These are phyloP conservation scores for Floccularia luteovirens DNA, from an alignment of 768 basidiomycete species.

Conservation along the genomic window DNA sequence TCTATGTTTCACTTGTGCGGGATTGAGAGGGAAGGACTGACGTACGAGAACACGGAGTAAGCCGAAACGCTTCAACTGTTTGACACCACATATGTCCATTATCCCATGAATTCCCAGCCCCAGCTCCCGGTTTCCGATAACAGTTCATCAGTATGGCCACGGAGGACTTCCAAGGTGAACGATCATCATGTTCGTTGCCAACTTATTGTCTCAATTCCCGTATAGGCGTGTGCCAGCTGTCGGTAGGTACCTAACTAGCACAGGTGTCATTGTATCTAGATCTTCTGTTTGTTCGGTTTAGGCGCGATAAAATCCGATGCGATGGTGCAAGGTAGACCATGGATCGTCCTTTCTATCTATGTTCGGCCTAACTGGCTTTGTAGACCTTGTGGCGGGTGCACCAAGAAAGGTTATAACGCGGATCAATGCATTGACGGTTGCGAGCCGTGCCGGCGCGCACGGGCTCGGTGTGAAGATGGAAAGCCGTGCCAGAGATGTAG, in stretches of 20 bases:
- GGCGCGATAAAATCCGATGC: slow-evolving; percentile 58
- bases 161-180: slow-evolving; percentile 44
- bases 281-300: slow-evolving; percentile 18
- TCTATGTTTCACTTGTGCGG: too few species aligned
- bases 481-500: slow-evolving; percentile 47
- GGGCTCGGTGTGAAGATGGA: slow-evolving; percentile 43
- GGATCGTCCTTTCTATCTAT: neutral
- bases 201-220: slow-evolving; percentile 4
- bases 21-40: too few species aligned
- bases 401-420: slow-evolving; percentile 42
- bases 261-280: slow-evolving; percentile 5
- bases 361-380: too few species aligned
- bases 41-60: slow-evolving; percentile 15
- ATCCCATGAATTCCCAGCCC: slow-evolving; percentile 31
- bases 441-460: slow-evolving; percentile 50
- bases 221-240: slow-evolving; percentile 53
- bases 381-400: slow-evolving; percentile 54
- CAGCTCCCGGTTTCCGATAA: slow-evolving; percentile 46
- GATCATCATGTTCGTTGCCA: slow-evolving; percentile 6
- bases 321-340: slow-evolving; percentile 39
- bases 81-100: slow-evolving; percentile 22
- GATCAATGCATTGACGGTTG: slow-evolving; percentile 58
- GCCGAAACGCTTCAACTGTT: slow-evolving; percentile 21
- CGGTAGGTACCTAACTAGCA: slow-evolving; percentile 27
- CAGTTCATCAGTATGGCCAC: slow-evolving; percentile 37